A percentile compares a stretch with the other conserved stretches of the same genome.
phyloP scores from a whole-genome alignment of 23 red algal species.

The Gracilariopsis chorda region DNA sequence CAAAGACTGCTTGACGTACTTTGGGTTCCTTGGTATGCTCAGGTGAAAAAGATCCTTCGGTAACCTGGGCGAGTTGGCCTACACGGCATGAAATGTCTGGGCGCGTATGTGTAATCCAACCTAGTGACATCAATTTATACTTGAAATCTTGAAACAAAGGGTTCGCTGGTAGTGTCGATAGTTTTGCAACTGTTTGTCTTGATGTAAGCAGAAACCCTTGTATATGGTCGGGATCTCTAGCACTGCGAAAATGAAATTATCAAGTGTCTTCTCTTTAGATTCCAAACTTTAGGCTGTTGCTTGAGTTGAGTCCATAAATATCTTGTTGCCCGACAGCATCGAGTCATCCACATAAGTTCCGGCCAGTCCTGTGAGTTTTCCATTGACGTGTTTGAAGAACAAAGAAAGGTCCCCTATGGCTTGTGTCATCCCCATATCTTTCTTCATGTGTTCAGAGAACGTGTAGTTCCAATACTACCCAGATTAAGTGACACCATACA shows the following conservation, averaged over 20 bases:
- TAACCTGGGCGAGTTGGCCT: background rate
- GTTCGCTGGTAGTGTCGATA: too few species aligned
- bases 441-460: background rate
- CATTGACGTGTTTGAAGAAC: background rate
- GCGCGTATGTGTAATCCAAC: conserved; percentile 32
- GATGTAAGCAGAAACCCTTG: background rate
- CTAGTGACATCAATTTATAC: background rate
- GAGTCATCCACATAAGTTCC: background rate
- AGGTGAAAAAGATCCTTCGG: background rate
- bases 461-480: conserved; percentile 3
- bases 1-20: background rate
- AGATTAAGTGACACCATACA: background rate
- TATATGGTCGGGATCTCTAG: background rate
- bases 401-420: background rate
- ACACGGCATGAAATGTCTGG: conserved; percentile 19
- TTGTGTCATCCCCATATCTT: background rate
- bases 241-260: conserved; percentile 8
- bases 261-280: background rate
- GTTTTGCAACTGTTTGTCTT: too few species aligned
- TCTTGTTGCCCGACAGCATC: background rate
- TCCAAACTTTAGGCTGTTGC: background rate
- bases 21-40: conserved; percentile 5
- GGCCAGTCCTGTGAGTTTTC: background rate
- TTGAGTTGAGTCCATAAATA: background rate
- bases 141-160: background rate